phyloP scores from a whole-genome alignment of 2,329 filamentous ascomycete genomes.

The Xylaria hypoxylon region DNA sequence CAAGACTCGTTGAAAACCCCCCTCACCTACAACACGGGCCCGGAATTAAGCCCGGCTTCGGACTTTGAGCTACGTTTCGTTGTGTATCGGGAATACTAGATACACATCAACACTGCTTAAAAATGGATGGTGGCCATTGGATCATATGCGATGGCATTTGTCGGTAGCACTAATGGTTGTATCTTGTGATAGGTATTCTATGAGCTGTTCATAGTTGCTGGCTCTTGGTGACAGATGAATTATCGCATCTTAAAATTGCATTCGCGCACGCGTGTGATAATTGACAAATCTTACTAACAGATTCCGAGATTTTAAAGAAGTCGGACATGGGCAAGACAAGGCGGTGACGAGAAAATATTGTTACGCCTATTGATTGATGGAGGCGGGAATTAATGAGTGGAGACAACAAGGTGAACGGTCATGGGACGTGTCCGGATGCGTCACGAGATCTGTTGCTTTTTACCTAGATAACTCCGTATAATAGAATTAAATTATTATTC shows the following conservation, averaged over 20 bases:
- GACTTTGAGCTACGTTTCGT: not conserved
- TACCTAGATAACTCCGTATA: too few species aligned
- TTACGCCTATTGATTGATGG: slow-evolving; percentile 16
- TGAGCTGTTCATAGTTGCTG: slow-evolving; percentile 6
- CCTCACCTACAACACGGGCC: not conserved
- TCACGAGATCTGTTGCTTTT: slow-evolving; percentile 29
- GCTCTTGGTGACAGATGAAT: not conserved
- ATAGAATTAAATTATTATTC: too few species aligned
- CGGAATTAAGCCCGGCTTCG: not conserved
- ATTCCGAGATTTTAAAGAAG: slow-evolving; percentile 2
- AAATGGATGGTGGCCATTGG: too few species aligned
- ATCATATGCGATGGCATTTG: too few species aligned
- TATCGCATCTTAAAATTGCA: not conserved
- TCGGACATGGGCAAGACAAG: slow-evolving; percentile 17
- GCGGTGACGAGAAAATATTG: slow-evolving; percentile 28
- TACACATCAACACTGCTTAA: too few species aligned
- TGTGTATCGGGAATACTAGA: not conserved
- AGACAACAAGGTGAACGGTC: slow-evolving; percentile 19
- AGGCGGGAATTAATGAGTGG: slow-evolving; percentile 17
- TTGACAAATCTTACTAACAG: slow-evolving; percentile 8
- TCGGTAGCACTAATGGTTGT: too few species aligned
- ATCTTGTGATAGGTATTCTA: not conserved
- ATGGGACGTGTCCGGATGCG: slow-evolving; percentile 24
- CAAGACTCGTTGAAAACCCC: not conserved
- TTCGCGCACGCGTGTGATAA: not conserved